Conservation (phyloP, 306 rosid genomes). For the Erythrophleum fordii region DNA sequence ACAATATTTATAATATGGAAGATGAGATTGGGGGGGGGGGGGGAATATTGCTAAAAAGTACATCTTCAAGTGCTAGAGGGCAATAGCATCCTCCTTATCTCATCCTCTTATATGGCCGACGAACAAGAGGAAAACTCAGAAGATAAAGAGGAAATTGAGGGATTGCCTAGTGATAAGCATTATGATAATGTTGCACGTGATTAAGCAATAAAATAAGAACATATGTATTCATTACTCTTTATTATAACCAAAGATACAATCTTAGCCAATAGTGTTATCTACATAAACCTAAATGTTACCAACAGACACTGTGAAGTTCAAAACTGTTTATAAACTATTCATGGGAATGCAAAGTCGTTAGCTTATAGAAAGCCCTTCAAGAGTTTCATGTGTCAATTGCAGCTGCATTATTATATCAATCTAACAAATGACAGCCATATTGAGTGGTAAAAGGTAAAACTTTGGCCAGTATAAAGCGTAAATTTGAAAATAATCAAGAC, state of each 20-base stretch:
- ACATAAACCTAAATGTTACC: neutral
- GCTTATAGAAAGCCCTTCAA: neutral
- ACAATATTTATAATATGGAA: neutral
- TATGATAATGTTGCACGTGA: neutral
- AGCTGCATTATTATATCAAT: neutral
- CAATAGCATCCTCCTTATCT: neutral
- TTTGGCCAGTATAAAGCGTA: neutral
- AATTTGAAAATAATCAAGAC: neutral
- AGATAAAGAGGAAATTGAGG: neutral
- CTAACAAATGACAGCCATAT: neutral
- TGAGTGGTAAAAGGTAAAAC: neutral
- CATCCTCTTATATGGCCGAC: neutral
- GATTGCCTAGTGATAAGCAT: neutral
- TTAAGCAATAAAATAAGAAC: neutral
- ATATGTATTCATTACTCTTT: neutral
- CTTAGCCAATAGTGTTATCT: neutral
- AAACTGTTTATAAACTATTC: neutral
- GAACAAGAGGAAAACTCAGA: neutral
- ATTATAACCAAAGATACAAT: neutral
- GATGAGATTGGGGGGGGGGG: neutral
- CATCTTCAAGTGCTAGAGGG: neutral
- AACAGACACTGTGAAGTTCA: neutral
- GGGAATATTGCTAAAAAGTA: no score
- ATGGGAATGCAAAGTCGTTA: neutral
- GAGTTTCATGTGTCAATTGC: neutral